phyloP scores from a whole-genome alignment of 805 yeast genomes.

The Saccharomyces jurei region DNA sequence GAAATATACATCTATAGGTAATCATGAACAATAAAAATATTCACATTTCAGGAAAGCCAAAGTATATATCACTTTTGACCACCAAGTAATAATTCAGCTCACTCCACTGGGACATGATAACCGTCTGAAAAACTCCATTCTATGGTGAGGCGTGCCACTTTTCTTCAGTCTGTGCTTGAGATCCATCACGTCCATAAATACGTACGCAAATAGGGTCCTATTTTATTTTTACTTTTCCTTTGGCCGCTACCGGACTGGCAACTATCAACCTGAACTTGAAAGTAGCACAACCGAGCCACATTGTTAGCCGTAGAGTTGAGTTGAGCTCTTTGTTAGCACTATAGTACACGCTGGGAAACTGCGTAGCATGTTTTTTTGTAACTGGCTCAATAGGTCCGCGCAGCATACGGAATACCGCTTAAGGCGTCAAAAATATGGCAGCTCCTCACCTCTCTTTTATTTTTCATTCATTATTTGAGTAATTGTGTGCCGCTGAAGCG shows the following conservation, averaged over 20 bases:
- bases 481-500: neutral
- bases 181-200: neutral
- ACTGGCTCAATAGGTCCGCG: neutral
- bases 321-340: neutral
- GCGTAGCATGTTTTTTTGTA: neutral
- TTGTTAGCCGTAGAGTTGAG: neutral
- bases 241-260: neutral
- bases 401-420: neutral
- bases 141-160: neutral
- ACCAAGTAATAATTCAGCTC: neutral
- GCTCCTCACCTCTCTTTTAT: neutral
- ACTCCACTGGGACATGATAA: neutral
- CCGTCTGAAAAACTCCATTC: neutral
- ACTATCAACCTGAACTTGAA: neutral
- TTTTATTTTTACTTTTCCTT: neutral
- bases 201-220: neutral
- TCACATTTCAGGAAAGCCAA: neutral
- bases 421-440: neutral
- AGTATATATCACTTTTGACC: neutral
- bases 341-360: neutral
- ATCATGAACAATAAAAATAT: neutral
- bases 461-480: neutral
- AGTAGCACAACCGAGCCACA: neutral
- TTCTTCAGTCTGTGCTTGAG: neutral
- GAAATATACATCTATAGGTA: neutral